Base-by-base conservation (phyloP, 805 yeast species). In the Ogataea zsoltii region DNA sequence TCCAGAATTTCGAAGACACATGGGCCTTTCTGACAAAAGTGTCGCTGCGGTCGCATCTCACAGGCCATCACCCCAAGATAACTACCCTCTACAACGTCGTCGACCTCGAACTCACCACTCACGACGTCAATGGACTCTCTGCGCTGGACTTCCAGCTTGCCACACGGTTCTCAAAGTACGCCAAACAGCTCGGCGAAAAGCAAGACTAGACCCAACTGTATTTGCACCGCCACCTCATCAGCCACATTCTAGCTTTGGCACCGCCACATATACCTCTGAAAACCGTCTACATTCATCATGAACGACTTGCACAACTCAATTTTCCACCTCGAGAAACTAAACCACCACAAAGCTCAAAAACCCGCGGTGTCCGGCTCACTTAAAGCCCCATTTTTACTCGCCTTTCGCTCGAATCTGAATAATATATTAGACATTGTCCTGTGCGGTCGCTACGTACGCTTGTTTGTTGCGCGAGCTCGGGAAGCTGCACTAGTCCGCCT, bases 51-150 rank as follows among this genome's bases (percentile, higher is more conserved):
- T 74, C 86, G 0, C 85, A 83, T 57, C 55, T 71, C 1, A 61
- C 67, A 56, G 83, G 80, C 3, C 92, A 86, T 55, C 95, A 86
- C 60, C 92, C 94, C 0, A 80, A 81, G 0, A 77, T 86, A 11
- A 71, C 69, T 0, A 85, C 85, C 3, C 74, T 80, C 0, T 86
- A 85, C 56, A 86, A 80, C 49, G 65, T 68, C 25, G 85, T 85
- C 1, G 66, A 69, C 13, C 48, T 86, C 3, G 66, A 69, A 19
- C 60, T 85, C 31, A 76, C 82, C 1, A 86, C 92, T 0, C 94
- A 86, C 56, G 94, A 86, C 58, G 67, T 72, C 0, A 63, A 67
- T 17, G 76, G 77, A 4, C 48, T 79, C 9, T 75, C 84, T n/a
- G 75, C 74, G 16, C 55, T 74, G 18, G 95, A 86, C 56, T 53